Conservation (phyloP, 2,329 filamentous ascomycete species). For the Chlorencoelia australis region DNA sequence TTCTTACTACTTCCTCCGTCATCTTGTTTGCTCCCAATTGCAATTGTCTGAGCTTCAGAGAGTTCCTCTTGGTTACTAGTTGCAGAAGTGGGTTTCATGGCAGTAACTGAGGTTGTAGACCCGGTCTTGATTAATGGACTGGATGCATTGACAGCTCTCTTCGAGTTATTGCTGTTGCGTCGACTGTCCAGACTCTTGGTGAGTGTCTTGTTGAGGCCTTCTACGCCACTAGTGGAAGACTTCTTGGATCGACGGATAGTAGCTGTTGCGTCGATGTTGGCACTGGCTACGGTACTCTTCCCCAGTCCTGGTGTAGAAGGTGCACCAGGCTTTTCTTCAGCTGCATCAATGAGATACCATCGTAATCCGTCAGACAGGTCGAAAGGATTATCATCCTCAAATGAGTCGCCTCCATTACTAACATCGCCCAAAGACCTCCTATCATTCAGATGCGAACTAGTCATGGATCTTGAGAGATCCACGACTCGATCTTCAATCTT, state of each 20-base stretch:
- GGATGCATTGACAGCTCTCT: conserved; percentile 47
- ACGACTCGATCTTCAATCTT: conserved; percentile 90
- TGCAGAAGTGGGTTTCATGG: conserved; percentile 15
- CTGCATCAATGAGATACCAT: conserved; percentile 92
- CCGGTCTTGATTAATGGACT: conserved; percentile 17
- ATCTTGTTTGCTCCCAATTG: conserved; percentile 11
- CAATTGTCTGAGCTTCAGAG: conserved; percentile 15
- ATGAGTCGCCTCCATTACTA: conserved; percentile 43
- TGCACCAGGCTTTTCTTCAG: conserved; percentile 83
- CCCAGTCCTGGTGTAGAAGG: conserved; percentile 87
- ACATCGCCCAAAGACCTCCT: conserved; percentile 36
- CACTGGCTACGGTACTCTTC: conserved; percentile 83
- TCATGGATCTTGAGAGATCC: conserved; percentile 71
- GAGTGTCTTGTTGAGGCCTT: conserved; percentile 65
- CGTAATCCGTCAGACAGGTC: conserved; percentile 88
- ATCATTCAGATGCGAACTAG: conserved; percentile 25
- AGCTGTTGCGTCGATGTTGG: conserved; percentile 77
- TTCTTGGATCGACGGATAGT: conserved; percentile 44
- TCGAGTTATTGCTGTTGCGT: conserved; percentile 77
- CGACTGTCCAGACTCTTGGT: conserved; percentile 87
- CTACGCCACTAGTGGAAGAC: conserved; percentile 44
- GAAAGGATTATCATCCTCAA: conserved; percentile 92
- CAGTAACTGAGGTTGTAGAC: conserved; percentile 17
- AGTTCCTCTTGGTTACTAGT: conserved; percentile 14
- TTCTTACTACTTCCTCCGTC: background rate